Evolutionary conservation across 805 yeast genomes (phyloP).

Genomic region (Vanderwaltozyma verrucispora): DNA sequence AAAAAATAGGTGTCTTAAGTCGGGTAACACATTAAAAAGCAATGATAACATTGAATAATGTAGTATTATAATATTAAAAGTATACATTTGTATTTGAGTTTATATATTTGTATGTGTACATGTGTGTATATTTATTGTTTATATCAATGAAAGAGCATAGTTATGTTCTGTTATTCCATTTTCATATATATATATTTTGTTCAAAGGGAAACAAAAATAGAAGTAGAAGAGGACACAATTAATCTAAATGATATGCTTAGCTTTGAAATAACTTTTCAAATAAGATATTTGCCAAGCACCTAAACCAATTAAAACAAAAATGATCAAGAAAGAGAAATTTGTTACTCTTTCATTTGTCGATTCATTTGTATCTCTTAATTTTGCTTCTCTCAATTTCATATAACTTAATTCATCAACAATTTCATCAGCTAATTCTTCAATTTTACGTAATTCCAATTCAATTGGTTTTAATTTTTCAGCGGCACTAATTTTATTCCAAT

Average conservation of each 20-base stretch:
- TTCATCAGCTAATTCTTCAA: constrained; percentile 80
- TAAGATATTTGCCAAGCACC: constrained; percentile 92
- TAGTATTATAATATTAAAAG: too few relatives aligned
- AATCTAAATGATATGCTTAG: constrained; percentile 54
- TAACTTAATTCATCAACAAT: constrained; percentile 70
- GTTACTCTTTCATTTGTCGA: constrained; percentile 89
- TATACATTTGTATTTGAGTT: too few relatives aligned
- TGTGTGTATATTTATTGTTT: too few relatives aligned
- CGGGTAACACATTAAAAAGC: too few relatives aligned
- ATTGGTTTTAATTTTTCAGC: constrained; percentile 87
- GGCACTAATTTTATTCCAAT: constrained; percentile 93
- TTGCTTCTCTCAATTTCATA: constrained; percentile 78
- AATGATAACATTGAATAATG: too few relatives aligned
- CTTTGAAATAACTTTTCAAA: constrained; percentile 84
- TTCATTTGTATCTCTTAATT: constrained; percentile 94
- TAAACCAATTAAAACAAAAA: constrained; percentile 59
- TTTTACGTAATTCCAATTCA: constrained; percentile 79
- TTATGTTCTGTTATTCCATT: too few relatives aligned
- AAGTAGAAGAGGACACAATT: background rate
- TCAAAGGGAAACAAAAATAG: background rate
- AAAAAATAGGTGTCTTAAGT: too few relatives aligned
- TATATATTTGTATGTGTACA: too few relatives aligned
- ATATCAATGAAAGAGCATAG: too few relatives aligned
- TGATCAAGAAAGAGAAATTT: constrained; percentile 65
- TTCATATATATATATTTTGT: too few relatives aligned